phyloP scores from a whole-genome alignment of 441 rosid species.

The Erodium chrysanthum region DNA sequence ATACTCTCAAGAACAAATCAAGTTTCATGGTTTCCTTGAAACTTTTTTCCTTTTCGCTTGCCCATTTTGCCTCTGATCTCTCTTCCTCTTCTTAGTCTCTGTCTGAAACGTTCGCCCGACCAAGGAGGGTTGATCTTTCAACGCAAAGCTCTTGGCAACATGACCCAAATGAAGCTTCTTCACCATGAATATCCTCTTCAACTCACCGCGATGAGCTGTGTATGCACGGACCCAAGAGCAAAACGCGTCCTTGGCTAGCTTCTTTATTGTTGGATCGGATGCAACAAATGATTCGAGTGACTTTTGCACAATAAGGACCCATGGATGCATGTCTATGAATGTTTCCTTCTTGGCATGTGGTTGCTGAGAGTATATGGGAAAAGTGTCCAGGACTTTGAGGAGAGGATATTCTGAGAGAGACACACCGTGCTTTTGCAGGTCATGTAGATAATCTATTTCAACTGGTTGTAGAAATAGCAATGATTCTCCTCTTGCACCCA shows the following conservation, averaged over 20 bases:
- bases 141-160: slow-evolving; percentile 86
- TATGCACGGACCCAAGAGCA: slow-evolving; percentile 93
- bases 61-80: slow-evolving; percentile 50
- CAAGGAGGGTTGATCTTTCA: slow-evolving; percentile 79
- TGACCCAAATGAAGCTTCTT: slow-evolving; percentile 93
- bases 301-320: slow-evolving; percentile 59
- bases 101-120: slow-evolving; percentile 59
- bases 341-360: slow-evolving; percentile 31
- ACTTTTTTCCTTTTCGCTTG: slow-evolving; percentile 40
- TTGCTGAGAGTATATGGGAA: slow-evolving; percentile 40
- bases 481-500: slow-evolving; percentile 87
- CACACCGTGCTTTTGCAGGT: slow-evolving; percentile 76
- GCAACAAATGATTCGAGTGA: slow-evolving; percentile 57
- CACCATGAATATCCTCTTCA: slow-evolving; percentile 70
- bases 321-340: slow-evolving; percentile 67
- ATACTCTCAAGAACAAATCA: neutral
- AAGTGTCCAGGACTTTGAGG: slow-evolving; percentile 59
- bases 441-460: slow-evolving; percentile 69
- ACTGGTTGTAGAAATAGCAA: slow-evolving; percentile 75
- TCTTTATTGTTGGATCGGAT: slow-evolving; percentile 48
- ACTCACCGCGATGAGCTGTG: slow-evolving; percentile 82
- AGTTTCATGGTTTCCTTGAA: slow-evolving; percentile 24
- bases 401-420: slow-evolving; percentile 65
- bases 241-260: slow-evolving; percentile 65
- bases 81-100: slow-evolving; percentile 71